Conservation (phyloP, 1,139 yeast species). For the Hyphopichia wangnamkhiaoensis region DNA sequence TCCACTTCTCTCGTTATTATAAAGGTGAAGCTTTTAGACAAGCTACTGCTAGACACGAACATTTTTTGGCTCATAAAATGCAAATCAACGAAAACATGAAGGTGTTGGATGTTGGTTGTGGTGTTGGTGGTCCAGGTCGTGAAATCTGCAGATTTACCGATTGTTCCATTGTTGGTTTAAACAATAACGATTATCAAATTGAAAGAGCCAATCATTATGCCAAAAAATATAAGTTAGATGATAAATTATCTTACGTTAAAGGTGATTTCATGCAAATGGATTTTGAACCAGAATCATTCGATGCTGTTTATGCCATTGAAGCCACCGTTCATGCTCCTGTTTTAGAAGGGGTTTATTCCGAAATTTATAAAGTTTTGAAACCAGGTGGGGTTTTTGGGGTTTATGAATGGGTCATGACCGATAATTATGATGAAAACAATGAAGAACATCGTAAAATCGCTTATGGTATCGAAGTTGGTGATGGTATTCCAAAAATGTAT, state of each 20-base stretch:
- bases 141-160: constrained; percentile 92
- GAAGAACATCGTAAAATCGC: constrained; percentile 92
- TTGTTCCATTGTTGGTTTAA: constrained; percentile 83
- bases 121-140: constrained; percentile 99
- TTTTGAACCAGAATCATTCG: constrained; percentile 83
- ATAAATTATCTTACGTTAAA: constrained; percentile 83
- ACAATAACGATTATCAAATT: constrained; percentile 96
- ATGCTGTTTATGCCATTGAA: constrained; percentile 97
- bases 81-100: constrained; percentile 75
- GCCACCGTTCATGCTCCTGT: constrained; percentile 98
- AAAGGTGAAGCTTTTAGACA: constrained; percentile 92
- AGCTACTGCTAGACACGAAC: constrained; percentile 97
- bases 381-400: constrained; percentile 98
- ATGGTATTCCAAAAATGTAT: constrained; percentile 98
- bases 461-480: constrained; percentile 97
- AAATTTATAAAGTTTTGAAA: constrained; percentile 91
- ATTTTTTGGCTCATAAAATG: constrained; percentile 87
- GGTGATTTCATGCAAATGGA: constrained; percentile 99
- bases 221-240: constrained; percentile 58
- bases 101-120: constrained; percentile 98
- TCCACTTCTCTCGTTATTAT: constrained; percentile 95
- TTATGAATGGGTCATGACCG: constrained; percentile 99
- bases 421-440: constrained; percentile 82
- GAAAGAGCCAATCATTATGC: constrained; percentile 89
- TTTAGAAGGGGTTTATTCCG: constrained; percentile 92